Conservation (phyloP, 305 asterid species). For the Solanum hybrid region DNA sequence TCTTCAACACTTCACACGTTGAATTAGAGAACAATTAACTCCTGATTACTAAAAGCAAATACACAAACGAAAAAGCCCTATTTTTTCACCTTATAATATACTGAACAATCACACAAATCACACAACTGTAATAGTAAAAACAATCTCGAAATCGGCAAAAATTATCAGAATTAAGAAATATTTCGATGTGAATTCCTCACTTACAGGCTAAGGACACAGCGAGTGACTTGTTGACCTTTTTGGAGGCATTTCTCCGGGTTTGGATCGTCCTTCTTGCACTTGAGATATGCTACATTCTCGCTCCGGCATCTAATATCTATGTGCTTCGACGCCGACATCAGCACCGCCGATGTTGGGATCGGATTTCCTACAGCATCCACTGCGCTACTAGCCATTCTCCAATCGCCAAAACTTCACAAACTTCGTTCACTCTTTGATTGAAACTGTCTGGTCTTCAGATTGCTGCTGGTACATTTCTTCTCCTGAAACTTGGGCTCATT, state of each 20-base stretch:
- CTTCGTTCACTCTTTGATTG: neutral
- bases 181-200: slow-evolving; percentile 2
- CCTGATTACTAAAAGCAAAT: neutral
- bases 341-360: slow-evolving; percentile 63
- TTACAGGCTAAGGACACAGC: slow-evolving; percentile 57
- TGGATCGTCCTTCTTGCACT: slow-evolving; percentile 65
- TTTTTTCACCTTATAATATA: neutral
- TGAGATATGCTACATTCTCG: slow-evolving; percentile 54
- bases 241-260: slow-evolving; percentile 72
- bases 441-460: neutral
- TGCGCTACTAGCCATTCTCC: slow-evolving; percentile 28
- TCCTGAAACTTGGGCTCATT: neutral
- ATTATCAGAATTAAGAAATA: neutral
- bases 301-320: slow-evolving; percentile 45
- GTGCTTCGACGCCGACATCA: slow-evolving; percentile 70
- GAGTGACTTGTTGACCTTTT: slow-evolving; percentile 67
- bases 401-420: neutral
- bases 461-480: neutral
- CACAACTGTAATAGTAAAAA: neutral
- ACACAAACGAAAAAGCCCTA: neutral
- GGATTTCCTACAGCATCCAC: slow-evolving; percentile 51
- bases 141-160: neutral
- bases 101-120: neutral
- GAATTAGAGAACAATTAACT: neutral
- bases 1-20: neutral